Percentiles rank a stretch among this genome's conserved stretches.
Conservation (phyloP, 768 basidiomycete genomes). For the Pilatotrama ljubarskyi region DNA sequence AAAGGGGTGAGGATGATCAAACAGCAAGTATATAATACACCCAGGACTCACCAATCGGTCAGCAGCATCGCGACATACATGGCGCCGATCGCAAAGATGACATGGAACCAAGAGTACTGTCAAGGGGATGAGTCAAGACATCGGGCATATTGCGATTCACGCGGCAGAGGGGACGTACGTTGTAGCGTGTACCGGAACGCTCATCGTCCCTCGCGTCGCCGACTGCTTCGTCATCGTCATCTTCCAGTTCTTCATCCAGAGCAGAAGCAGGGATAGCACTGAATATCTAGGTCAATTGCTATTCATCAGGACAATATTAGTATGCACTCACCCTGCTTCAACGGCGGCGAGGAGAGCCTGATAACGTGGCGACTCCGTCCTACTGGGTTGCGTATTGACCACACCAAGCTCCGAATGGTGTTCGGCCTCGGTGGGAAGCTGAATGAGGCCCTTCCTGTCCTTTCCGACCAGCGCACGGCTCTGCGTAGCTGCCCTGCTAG, state of each 20-base stretch:
- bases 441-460: conserved; percentile 61
- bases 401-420: conserved; percentile 69
- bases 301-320: background rate
- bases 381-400: conserved; percentile 81
- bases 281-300: background rate
- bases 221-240: conserved; percentile 73
- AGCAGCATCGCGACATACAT: conserved; percentile 99
- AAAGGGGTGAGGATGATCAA: background rate
- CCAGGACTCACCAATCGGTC: conserved; percentile 86
- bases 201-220: conserved; percentile 90
- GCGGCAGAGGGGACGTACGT: conserved; percentile 51
- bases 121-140: background rate
- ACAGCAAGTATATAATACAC: conserved; percentile 1
- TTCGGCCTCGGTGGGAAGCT: conserved; percentile 52
- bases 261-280: conserved; percentile 94
- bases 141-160: conserved; percentile 11
- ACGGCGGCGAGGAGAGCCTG: conserved; percentile 95
- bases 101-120: conserved; percentile 98
- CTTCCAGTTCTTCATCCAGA: conserved; percentile 72
- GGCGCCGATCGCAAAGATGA: conserved; percentile 92
- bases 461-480: conserved; percentile 86
- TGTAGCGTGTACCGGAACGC: conserved; percentile 90
- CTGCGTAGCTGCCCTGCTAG: conserved; percentile 93
- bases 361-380: conserved; percentile 85
- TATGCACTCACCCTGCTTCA: conserved; percentile 75